Percentiles rank a stretch among this genome's conserved stretches.
Evolutionary conservation across 225 moss, liverwort and hornwort genomes (phyloP).

Genomic region (Bryum argenteum): DNA sequence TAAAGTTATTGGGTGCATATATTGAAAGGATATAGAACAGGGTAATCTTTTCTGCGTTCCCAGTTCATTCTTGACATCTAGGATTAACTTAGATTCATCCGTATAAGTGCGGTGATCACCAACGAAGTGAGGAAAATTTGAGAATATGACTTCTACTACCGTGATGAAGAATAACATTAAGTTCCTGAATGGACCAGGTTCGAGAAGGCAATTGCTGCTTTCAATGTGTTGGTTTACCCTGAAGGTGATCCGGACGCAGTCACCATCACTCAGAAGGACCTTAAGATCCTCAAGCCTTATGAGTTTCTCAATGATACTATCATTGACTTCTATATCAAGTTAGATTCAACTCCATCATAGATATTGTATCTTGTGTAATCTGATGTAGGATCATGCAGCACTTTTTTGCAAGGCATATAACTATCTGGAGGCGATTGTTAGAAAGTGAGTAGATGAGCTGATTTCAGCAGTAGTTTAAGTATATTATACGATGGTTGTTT

Average conservation of each 20-base stretch:
- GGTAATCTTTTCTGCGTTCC: slow-evolving; percentile 16
- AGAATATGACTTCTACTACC: background rate
- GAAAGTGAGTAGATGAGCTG: slow-evolving; percentile 15
- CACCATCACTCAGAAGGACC: slow-evolving; percentile 59
- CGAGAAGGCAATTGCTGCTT: slow-evolving; percentile 40
- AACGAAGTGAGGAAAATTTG: slow-evolving; percentile 4
- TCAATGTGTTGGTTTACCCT: slow-evolving; percentile 54
- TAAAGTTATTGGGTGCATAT: slow-evolving; percentile 17
- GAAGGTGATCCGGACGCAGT: slow-evolving; percentile 62
- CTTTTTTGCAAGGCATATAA: background rate
- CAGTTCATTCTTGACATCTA: background rate
- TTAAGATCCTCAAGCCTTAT: slow-evolving; percentile 52
- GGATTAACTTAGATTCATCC: background rate
- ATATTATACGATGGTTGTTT: background rate
- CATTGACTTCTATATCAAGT: slow-evolving; percentile 72
- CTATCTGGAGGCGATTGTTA: background rate
- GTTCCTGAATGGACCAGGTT: slow-evolving; percentile 34
- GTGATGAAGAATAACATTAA: slow-evolving; percentile 19
- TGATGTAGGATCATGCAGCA: background rate
- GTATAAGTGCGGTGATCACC: background rate
- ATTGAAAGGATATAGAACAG: background rate
- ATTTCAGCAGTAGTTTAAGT: slow-evolving; percentile 3
- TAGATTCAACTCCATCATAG: slow-evolving; percentile 22
- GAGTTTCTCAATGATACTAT: slow-evolving; percentile 68
- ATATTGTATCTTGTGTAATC: background rate